Conservation (phyloP, 371 early-diverging fungal genomes). For the Mortierella sp. region DNA sequence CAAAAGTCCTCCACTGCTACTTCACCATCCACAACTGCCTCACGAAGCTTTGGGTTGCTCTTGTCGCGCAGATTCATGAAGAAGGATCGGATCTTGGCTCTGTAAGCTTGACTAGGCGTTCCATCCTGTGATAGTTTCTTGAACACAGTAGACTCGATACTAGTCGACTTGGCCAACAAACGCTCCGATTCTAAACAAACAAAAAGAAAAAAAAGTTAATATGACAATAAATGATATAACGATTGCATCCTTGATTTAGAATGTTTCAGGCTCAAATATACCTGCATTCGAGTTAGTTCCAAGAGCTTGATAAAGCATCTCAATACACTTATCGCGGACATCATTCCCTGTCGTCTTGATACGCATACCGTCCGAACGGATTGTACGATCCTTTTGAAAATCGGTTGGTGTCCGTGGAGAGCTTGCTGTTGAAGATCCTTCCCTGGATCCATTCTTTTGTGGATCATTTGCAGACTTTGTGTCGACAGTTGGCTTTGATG, state of each 20-base stretch:
- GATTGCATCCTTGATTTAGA: neutral
- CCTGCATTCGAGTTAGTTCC: slow-evolving; percentile 78
- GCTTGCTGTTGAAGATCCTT: slow-evolving; percentile 34
- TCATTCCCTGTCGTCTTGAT: slow-evolving; percentile 73
- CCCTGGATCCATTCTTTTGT: slow-evolving; percentile 24
- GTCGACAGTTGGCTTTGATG: slow-evolving; percentile 30
- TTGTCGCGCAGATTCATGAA: slow-evolving; percentile 86
- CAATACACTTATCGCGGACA: slow-evolving; percentile 86
- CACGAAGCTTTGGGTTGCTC: slow-evolving; percentile 84
- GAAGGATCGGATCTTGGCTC: slow-evolving; percentile 84
- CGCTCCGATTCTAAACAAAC: slow-evolving; percentile 66
- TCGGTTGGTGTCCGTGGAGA: slow-evolving; percentile 59
- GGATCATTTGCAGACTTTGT: slow-evolving; percentile 26
- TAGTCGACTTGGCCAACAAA: slow-evolving; percentile 70
- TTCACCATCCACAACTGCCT: slow-evolving; percentile 78
- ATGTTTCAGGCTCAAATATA: slow-evolving; percentile 42
- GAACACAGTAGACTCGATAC: slow-evolving; percentile 79
- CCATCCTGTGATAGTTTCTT: slow-evolving; percentile 66
- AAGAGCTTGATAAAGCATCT: slow-evolving; percentile 87
- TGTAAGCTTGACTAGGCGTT: slow-evolving; percentile 71
- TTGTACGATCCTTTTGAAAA: slow-evolving; percentile 64
- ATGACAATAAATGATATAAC: neutral
- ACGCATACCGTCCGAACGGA: slow-evolving; percentile 73
- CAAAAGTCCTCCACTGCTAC: slow-evolving; percentile 76
- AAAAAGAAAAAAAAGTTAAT: neutral